Base-by-base conservation (phyloP, 2,329 filamentous ascomycete genomes). In the Ophiocordyceps camponoti-floridani region DNA sequence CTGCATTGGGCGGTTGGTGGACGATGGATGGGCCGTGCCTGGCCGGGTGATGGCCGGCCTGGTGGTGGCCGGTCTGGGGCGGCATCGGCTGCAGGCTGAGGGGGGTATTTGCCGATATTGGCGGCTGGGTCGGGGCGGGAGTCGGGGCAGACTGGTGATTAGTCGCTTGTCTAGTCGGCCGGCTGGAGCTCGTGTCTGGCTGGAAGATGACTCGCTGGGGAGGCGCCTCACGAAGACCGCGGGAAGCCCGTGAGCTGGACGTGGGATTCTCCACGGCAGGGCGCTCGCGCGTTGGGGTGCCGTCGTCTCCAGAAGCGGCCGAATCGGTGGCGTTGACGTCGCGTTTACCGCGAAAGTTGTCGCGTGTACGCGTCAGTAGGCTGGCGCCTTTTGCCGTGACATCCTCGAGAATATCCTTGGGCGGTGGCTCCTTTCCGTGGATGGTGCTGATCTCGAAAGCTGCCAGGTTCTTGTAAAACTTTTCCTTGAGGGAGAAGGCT, bases 391-490 rank as follows among this genome's bases (percentile, higher is more conserved):
- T 91, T 8, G 86, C 87, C 8, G 85, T 89, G 13, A 85, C 83
- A 40, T 87, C 79, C 61, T 94, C 87, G 31, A 94, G 68, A 42
- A 94, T 93, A 54, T 93, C 84, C 53, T 83, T 86, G 6, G 86
- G 85, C 14, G 87, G 87, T 0, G 87, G 87, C 49, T 87, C 84
- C 60, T 82, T 79, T 45, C 79, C 74, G 63, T 88, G 82, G 40
- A 87, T 65, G 11, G 77, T 81, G 42, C 75, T 76, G 55, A 94
- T 91, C 62, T 94, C 87, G 62, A 83, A 94, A 2, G 87, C 86
- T 12, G 82, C 82, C 41, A 94, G 73, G 54, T 89, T 86, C 61
- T 86, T 88, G 68, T 93, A 93, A 65, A 91, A 94, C 49, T 83
- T 79, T 46, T 83, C 82, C 65, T 94, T 94, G 46, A 94, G 68